Evolutionary conservation across 176 grass and related monocot genomes (phyloP).

Genomic region (Aegilops longissima): DNA sequence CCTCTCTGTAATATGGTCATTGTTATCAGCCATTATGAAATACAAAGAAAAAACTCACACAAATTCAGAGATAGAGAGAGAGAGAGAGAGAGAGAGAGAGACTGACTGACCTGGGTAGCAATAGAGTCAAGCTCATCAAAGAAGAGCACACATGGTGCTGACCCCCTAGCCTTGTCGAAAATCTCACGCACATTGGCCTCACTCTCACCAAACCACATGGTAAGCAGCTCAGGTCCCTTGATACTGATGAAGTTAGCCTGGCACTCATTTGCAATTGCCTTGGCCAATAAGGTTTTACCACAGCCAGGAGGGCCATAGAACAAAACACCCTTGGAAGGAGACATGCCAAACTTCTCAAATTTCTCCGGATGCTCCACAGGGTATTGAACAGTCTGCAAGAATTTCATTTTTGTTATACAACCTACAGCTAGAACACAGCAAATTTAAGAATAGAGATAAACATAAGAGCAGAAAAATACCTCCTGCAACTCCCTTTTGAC

Average conservation of each 20-base stretch:
- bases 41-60: neutral
- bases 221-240: conserved; percentile 84
- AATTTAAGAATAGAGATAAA: neutral
- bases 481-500: conserved; percentile 79
- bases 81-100: neutral
- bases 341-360: conserved; percentile 97
- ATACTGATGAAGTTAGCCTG: conserved; percentile 96
- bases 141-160: conserved; percentile 84
- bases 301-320: conserved; percentile 93
- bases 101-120: conserved; percentile 68
- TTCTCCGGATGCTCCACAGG: conserved; percentile 95
- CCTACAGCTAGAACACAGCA: neutral
- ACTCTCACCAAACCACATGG: conserved; percentile 99
- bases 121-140: conserved; percentile 91
- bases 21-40: neutral
- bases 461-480: conserved; percentile 26
- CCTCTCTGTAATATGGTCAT: conserved; percentile 58
- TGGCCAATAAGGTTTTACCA: conserved; percentile 87
- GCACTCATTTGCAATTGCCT: conserved; percentile 94
- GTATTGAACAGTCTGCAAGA: conserved; percentile 82
- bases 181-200: conserved; percentile 92
- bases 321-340: conserved; percentile 86
- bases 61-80: neutral
- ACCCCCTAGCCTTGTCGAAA: conserved; percentile 81
- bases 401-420: conserved; percentile 1